Evolutionary conservation across 257 asterid genomes (phyloP), one percentile per base, ranked within the genome.

Genomic region (Mentha longifolia): DNA sequence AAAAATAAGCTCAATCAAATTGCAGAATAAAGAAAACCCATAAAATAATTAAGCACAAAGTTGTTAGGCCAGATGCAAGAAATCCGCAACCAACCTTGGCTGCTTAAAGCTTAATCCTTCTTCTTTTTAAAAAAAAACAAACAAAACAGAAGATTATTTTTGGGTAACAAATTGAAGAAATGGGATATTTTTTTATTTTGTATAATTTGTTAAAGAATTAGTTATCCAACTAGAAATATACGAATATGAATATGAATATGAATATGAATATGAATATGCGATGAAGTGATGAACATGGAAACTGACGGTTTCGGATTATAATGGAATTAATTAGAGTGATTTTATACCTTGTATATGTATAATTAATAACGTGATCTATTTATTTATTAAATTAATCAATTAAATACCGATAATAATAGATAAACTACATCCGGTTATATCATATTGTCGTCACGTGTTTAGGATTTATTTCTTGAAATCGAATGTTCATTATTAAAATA

Each of bases 51-150:
- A 12, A 19, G 75, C 55, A 60, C 59, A 39, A 81, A 57, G 68
- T 55, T 60, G 77, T 69, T 76, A 54, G 45, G 54, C 61, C 67
- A 78, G 83, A 82, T 78, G 83, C 83, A 54, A 65, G 52, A 63
- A 41, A 78, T 72, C 71, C 80, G 82, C 75, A 50, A 72, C 55
- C 73, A 62, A 41, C 41, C 66, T 31, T 42, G 55, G 17, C 52
- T 37, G 51, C 67, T 39, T 28, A 28, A 28, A 22, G 37, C 37
- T 35, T 35, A 35, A 35, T 35, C 9, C 42, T 19, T 39, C 56
- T 50, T 25, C 14, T 39, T 22, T 6, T 7, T 55, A 9, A 8
- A 15, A 15, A 47, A 5, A n/a, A n/a, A 9, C 9, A 8, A 43
- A 43, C 2, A 43, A 43, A 9, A 10, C 9, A 43, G 45, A 3